Percentiles rank a stretch among this genome's conserved stretches.
phyloP scores from a whole-genome alignment of 495 filamentous ascomycete genomes.

The Chaetomium tenue region DNA sequence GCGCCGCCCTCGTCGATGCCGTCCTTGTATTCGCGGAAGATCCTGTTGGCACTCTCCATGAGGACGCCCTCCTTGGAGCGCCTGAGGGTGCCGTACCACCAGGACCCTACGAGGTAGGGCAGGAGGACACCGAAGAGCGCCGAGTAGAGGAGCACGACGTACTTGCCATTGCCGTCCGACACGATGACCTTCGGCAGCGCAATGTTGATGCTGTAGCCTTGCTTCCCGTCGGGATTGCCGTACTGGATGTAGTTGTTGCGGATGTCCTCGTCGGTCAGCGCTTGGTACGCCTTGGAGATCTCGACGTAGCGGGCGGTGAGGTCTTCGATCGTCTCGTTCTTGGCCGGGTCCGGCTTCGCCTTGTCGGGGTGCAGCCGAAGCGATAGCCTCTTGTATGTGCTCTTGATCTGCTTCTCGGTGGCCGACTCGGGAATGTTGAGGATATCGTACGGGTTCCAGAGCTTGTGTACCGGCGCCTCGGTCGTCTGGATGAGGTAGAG shows the following conservation, averaged over 20 bases:
- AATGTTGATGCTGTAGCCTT: conserved; percentile 96
- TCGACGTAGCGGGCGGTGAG: conserved; percentile 90
- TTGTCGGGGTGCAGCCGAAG: conserved; percentile 93
- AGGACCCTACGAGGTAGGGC: conserved; percentile 90
- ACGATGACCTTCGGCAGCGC: conserved; percentile 92
- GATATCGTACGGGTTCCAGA: conserved; percentile 97
- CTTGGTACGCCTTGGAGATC: conserved; percentile 94
- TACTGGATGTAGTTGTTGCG: conserved; percentile 95
- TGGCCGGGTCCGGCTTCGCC: conserved; percentile 70
- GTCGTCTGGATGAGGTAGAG: conserved; percentile 83
- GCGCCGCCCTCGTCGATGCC: conserved; percentile 75
- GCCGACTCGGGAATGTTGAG: conserved; percentile 81
- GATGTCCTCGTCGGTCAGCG: conserved; percentile 92
- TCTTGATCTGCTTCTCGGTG: conserved; percentile 85
- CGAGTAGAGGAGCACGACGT: conserved; percentile 87
- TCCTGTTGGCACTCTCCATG: conserved; percentile 84
- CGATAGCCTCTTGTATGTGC: conserved; percentile 79
- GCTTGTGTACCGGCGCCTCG: conserved; percentile 65
- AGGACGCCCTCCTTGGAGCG: conserved; percentile 89
- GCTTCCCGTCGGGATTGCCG: conserved; percentile 95
- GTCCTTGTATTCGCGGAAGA: conserved; percentile 90
- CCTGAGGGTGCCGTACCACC: conserved; percentile 97
- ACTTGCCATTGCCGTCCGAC: conserved; percentile 91
- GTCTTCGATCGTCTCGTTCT: conserved; percentile 83
- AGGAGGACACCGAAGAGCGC: conserved; percentile 80